phyloP scores from a whole-genome alignment of 441 rosid species.

The Daphne laureola region DNA sequence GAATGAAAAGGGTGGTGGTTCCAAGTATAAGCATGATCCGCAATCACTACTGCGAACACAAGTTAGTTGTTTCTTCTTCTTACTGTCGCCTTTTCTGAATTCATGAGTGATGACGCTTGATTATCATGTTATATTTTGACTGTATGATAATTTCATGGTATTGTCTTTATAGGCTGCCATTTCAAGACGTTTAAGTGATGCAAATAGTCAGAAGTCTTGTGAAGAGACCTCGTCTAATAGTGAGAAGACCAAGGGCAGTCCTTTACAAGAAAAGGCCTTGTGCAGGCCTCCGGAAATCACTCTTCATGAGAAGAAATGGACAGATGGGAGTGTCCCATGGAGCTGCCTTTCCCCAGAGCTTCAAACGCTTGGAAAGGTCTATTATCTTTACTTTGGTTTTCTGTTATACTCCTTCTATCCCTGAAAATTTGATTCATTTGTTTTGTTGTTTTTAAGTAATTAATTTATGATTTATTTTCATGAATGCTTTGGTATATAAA shows the following conservation, averaged over 20 bases:
- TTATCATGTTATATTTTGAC: neutral
- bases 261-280: slow-evolving; percentile 32
- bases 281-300: slow-evolving; percentile 41
- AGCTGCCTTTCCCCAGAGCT: slow-evolving; percentile 50
- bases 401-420: too few relatives aligned
- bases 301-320: slow-evolving; percentile 84
- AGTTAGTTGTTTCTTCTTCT: slow-evolving; percentile 24
- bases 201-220: slow-evolving; percentile 32
- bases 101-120: neutral
- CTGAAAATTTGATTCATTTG: too few relatives aligned
- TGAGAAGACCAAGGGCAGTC: slow-evolving; percentile 37
- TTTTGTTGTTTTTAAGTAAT: too few relatives aligned
- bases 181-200: slow-evolving; percentile 81
- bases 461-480: too few relatives aligned
- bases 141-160: neutral
- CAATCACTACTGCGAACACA: slow-evolving; percentile 80
- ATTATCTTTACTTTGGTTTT: neutral
- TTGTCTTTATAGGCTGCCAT: slow-evolving; percentile 57
- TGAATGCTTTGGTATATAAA: too few relatives aligned
- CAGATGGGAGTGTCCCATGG: slow-evolving; percentile 68
- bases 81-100: too few relatives aligned
- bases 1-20: slow-evolving; percentile 36
- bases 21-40: slow-evolving; percentile 43
- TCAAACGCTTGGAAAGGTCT: slow-evolving; percentile 63
- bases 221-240: slow-evolving; percentile 36